Percentiles rank a stretch among this genome's conserved stretches.
Evolutionary conservation across 2,329 filamentous ascomycete genomes (phyloP).

Genomic region (Alternaria hordeiaustralica): DNA sequence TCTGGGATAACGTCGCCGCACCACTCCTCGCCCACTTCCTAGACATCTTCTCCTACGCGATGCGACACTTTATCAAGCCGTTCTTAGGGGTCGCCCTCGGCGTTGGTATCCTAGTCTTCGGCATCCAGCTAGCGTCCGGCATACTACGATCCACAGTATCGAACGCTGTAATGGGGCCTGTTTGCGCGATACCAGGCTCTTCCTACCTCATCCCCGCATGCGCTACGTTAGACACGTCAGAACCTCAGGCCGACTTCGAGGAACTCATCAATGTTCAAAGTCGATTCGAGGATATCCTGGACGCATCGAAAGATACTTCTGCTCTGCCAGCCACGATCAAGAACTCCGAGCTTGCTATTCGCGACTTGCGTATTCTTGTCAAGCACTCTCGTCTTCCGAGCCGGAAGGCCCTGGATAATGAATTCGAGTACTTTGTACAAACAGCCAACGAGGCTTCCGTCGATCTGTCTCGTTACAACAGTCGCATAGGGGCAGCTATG

Average conservation of each 20-base stretch:
- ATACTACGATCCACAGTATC: conserved; percentile 68
- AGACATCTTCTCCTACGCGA: conserved; percentile 64
- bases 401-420: conserved; percentile 73
- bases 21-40: conserved; percentile 58
- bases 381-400: conserved; percentile 71
- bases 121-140: conserved; percentile 62
- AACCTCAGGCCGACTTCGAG: conserved; percentile 65
- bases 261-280: conserved; percentile 75
- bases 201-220: conserved; percentile 72
- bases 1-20: conserved; percentile 42
- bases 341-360: conserved; percentile 73
- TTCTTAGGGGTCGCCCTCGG: conserved; percentile 63
- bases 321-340: conserved; percentile 81
- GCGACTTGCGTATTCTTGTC: conserved; percentile 76
- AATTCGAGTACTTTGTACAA: conserved; percentile 78
- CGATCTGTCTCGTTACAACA: conserved; percentile 77
- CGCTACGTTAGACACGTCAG: conserved; percentile 15
- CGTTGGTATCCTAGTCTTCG: conserved; percentile 62
- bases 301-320: conserved; percentile 69
- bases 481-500: conserved; percentile 74
- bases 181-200: conserved; percentile 73
- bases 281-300: conserved; percentile 77
- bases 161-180: conserved; percentile 68
- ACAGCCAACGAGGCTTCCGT: conserved; percentile 68
- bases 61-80: conserved; percentile 67